phyloP scores from a whole-genome alignment of 164 flowering plant genomes.

The Nelumbo lutea region DNA sequence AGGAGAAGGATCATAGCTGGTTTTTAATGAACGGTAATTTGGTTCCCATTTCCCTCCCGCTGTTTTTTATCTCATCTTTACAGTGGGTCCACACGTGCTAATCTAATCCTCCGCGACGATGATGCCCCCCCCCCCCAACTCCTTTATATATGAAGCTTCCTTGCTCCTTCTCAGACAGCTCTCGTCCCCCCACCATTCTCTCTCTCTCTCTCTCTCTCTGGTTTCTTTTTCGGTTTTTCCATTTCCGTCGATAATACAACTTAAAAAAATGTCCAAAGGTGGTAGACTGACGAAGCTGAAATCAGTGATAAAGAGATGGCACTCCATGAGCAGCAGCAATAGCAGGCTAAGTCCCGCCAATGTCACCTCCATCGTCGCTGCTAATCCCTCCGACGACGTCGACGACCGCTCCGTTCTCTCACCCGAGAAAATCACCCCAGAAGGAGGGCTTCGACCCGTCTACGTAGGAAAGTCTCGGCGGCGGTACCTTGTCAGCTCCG shows the following conservation, averaged over 20 bases:
- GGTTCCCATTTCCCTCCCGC: neutral
- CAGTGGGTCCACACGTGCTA: neutral
- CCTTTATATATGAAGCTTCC: neutral
- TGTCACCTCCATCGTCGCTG: conserved; percentile 12
- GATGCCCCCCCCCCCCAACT: neutral
- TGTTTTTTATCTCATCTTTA: neutral
- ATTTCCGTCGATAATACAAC: neutral
- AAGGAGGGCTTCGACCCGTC: conserved; percentile 24
- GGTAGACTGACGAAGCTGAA: conserved; percentile 36
- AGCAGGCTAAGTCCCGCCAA: conserved; percentile 20
- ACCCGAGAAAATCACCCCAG: neutral
- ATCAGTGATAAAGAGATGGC: conserved; percentile 39
- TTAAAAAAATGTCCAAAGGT: conserved; percentile 16
- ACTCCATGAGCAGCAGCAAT: conserved; percentile 23
- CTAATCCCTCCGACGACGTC: conserved; percentile 9
- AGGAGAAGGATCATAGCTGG: no score
- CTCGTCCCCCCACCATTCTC: neutral
- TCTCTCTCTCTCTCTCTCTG: neutral
- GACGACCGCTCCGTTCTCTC: neutral
- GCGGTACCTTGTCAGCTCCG: conserved; percentile 48
- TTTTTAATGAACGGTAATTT: no score
- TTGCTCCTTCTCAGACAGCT: neutral
- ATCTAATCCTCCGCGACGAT: neutral
- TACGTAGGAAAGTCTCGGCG: conserved; percentile 80
- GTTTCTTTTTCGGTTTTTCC: neutral